Conservation (phyloP, 1,139 yeast genomes). For the Candida buenavistaensis region DNA sequence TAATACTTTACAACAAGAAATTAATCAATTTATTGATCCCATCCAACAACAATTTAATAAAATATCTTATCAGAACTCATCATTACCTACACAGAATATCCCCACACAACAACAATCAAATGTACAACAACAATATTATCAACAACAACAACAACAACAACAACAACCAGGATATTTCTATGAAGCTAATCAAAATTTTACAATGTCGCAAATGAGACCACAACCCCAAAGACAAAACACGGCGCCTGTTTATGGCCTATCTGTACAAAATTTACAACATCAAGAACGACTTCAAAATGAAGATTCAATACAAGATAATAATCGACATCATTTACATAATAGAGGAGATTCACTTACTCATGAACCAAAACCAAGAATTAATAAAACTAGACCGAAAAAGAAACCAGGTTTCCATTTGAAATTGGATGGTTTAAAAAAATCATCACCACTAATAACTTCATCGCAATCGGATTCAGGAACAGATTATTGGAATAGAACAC, state of each 20-base stretch:
- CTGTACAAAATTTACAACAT: slow-evolving; percentile 5
- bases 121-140: slow-evolving; percentile 2
- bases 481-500: slow-evolving; percentile 17
- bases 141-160: slow-evolving; percentile 3
- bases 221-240: slow-evolving; percentile 5
- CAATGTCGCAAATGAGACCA: slow-evolving; percentile 3
- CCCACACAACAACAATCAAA: slow-evolving; percentile 4
- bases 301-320: neutral
- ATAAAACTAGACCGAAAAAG: slow-evolving; percentile 16
- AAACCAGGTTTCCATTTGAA: slow-evolving; percentile 17
- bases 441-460: slow-evolving; percentile 11
- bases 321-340: slow-evolving; percentile 2
- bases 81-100: too few species aligned
- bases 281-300: slow-evolving; percentile 5
- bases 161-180: slow-evolving; percentile 1
- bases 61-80: too few species aligned
- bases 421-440: slow-evolving; percentile 14
- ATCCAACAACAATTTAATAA: neutral
- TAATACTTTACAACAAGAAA: slow-evolving; percentile 12
- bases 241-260: slow-evolving; percentile 6
- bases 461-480: slow-evolving; percentile 19
- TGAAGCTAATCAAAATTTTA: neutral
- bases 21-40: slow-evolving; percentile 7
- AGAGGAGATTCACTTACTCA: slow-evolving; percentile 3
- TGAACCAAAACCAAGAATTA: slow-evolving; percentile 12